Evolutionary conservation across 176 grass and related monocot species (phyloP), one percentile per base, ranked within the genome.

Genomic region (Phoenix roebelenii): DNA sequence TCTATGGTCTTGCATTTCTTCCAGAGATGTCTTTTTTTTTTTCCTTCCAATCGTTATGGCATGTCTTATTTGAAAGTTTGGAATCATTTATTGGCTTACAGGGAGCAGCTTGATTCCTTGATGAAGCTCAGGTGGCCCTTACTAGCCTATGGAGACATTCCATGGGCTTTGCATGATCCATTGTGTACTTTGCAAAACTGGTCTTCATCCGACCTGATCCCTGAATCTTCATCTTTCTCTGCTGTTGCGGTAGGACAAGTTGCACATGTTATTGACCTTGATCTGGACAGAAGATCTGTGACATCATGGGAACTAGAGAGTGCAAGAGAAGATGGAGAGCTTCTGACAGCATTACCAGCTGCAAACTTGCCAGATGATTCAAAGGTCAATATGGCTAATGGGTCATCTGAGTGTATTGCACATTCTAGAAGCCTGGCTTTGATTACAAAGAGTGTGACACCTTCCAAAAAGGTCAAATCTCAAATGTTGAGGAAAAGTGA

Each of bases 51-150:
- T 59, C 60, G 73, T 67, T 69, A 76, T 51, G 54, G 64, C 63
- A 53, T 55, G 22, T 75, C 74, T 81, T 44, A 3, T 44, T 44
- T 44, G 66, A 83, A 80, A 54, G 61, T 85, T 72, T 83, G 14
- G 50, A 74, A 70, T 77, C 74, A 85, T 69, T 81, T 72, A 85
- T 64, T 79, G 49, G 59, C 19, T 98, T 83, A 88, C 93, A 92
- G 93, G 81, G 80, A 76, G 74, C 87, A 92, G 75, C 73, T 98
- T 74, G 82, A 73, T 85, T 89, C 70, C 60, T 80, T 98, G 83
- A 70, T 74, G 69, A 98, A 98, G 79, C 76, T 98, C 66, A 90
- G 76, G 81, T 98, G 93, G 93, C 93, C 93, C 66, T 55, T 52
- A 24, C 74, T 92, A 74, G 68, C 78, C 62, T 76, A 85, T 72